These are phyloP conservation scores for Aspergillus alliaceus DNA, from an alignment of 2,329 filamentous ascomycete species.

Conservation along the genomic window DNA sequence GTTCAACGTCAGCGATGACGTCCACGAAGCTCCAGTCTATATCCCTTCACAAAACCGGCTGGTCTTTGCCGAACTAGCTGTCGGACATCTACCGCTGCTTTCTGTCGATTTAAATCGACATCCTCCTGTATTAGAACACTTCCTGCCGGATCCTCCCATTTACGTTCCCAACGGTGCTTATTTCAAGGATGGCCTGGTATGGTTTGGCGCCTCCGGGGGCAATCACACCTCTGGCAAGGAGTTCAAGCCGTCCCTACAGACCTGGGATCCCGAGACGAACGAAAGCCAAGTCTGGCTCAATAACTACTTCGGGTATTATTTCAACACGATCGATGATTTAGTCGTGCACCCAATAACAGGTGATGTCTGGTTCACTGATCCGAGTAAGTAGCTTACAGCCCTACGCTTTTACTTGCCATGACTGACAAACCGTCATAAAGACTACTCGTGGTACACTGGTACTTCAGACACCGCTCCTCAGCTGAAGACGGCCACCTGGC, in stretches of 20 bases:
- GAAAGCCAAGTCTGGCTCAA: not conserved
- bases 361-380: not conserved
- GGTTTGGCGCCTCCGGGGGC: not conserved
- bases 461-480: no score
- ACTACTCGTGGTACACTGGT: no score
- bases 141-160: not conserved
- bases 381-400: no score
- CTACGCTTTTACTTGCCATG: no score
- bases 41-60: not conserved
- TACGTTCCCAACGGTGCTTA: not conserved
- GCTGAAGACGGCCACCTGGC: not conserved
- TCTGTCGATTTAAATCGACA: not conserved
- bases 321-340: not conserved
- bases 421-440: no score
- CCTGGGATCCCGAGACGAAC: not conserved
- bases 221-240: not conserved
- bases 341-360: not conserved
- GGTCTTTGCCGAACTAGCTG: not conserved
- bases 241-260: not conserved
- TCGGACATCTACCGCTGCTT: not conserved
- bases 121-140: not conserved
- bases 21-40: not conserved
- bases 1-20: not conserved
- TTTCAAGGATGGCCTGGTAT: not conserved
- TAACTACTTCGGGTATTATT: not conserved